Percentiles rank a stretch among this genome's conserved stretches.
Evolutionary conservation across 2,329 filamentous ascomycete species (phyloP).

Genomic region (Botrytis porri): DNA sequence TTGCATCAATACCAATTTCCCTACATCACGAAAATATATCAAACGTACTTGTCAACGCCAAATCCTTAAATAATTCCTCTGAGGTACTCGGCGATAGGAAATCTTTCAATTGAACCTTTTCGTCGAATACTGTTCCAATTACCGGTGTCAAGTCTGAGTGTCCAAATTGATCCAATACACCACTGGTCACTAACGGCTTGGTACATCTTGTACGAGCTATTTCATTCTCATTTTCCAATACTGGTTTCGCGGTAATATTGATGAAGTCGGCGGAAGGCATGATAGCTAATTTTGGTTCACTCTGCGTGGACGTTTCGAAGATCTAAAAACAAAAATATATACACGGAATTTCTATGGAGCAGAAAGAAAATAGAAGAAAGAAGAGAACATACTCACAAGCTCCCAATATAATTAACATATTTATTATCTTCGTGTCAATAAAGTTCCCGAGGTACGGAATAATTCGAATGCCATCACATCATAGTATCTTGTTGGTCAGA

Average conservation of each 20-base stretch:
- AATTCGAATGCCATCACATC: background rate
- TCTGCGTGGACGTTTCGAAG: background rate
- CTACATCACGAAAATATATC: background rate
- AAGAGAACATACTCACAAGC: too few species aligned
- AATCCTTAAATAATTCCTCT: slow-evolving; percentile 49
- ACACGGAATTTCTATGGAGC: background rate
- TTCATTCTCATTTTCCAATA: slow-evolving; percentile 6
- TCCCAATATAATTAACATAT: background rate
- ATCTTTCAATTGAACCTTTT: slow-evolving; percentile 54
- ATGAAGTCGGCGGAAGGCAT: slow-evolving; percentile 13
- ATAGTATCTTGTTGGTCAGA: background rate
- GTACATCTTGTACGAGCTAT: slow-evolving; percentile 19
- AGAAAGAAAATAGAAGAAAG: background rate
- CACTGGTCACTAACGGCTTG: slow-evolving; percentile 17
- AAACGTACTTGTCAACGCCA: slow-evolving; percentile 46
- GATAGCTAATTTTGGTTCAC: background rate
- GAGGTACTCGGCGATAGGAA: slow-evolving; percentile 43
- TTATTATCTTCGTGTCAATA: background rate
- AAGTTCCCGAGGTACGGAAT: slow-evolving; percentile 8
- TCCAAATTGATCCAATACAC: slow-evolving; percentile 27
- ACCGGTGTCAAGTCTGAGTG: slow-evolving; percentile 29
- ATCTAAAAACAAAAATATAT: background rate
- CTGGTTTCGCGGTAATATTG: background rate
- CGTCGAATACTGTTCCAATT: slow-evolving; percentile 55
- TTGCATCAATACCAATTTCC: slow-evolving; percentile 20